Percentiles rank a stretch among this genome's conserved stretches.
Evolutionary conservation across 1,284 basidiomycete species (phyloP).

Genomic region (Ustilago bromivora): DNA sequence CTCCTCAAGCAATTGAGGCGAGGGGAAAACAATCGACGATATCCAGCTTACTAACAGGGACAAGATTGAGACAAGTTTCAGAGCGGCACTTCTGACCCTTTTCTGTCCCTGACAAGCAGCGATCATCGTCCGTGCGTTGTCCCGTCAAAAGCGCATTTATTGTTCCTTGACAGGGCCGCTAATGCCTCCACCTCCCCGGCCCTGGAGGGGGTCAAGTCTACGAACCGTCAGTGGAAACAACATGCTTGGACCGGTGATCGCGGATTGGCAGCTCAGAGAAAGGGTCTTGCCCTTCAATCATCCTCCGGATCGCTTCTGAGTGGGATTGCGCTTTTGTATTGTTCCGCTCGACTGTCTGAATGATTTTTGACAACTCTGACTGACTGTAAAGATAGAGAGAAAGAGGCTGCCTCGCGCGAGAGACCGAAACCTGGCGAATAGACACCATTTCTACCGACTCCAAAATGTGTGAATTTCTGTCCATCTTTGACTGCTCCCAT

Average conservation of each 20-base stretch:
- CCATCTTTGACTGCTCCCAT: constrained; percentile 23
- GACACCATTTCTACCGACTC: too few relatives aligned
- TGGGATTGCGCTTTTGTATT: not conserved
- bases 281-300: not conserved
- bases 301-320: not conserved
- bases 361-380: not conserved
- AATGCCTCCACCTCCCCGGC: not conserved
- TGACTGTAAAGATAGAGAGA: not conserved
- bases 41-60: not conserved
- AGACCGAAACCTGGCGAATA: not conserved
- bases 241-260: not conserved
- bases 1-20: not conserved
- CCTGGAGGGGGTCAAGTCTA: too few relatives aligned
- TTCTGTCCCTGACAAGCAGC: not conserved
- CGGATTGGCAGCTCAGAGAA: not conserved
- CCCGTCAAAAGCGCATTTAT: not conserved
- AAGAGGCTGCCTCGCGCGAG: not conserved
- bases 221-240: not conserved
- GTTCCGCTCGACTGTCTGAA: too few relatives aligned
- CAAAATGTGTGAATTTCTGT: not conserved
- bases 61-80: too few relatives aligned
- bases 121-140: not conserved
- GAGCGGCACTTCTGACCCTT: not conserved
- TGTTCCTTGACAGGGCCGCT: not conserved
- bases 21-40: not conserved